A percentile compares a stretch with the other conserved stretches of the same genome.
Conservation (phyloP, 169 alveolate species). For the Eimeria maxima region DNA sequence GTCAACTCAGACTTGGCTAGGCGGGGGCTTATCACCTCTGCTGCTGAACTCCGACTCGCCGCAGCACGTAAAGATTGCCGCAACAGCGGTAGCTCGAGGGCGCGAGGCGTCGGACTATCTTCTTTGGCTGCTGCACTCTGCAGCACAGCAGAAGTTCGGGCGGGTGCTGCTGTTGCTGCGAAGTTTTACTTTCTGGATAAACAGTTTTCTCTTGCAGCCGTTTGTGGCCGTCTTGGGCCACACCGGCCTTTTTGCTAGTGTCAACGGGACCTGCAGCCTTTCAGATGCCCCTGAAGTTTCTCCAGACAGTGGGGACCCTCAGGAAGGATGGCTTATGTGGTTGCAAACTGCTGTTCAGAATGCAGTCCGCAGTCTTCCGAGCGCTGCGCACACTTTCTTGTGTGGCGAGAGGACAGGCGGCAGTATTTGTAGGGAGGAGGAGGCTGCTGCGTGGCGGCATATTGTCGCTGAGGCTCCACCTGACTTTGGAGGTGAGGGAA, state of each 20-base stretch:
- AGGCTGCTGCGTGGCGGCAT: constrained; percentile 11
- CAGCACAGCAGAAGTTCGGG: constrained; percentile 33
- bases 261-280: constrained; percentile 53
- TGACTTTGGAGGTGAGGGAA: constrained; percentile 8
- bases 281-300: constrained; percentile 23
- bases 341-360: background rate
- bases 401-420: background rate
- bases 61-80: constrained; percentile 71
- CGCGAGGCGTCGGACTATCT: constrained; percentile 64
- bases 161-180: constrained; percentile 38
- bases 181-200: background rate
- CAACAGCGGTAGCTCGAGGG: constrained; percentile 63
- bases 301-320: background rate
- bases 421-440: background rate
- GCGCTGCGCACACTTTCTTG: constrained; percentile 41
- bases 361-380: constrained; percentile 38
- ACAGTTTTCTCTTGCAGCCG: constrained; percentile 42
- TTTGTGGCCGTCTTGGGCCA: background rate
- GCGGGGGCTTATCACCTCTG: constrained; percentile 39
- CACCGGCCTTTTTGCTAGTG: constrained; percentile 37
- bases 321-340: constrained; percentile 52
- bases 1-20: constrained; percentile 32
- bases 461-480: background rate
- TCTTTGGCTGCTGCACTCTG: constrained; percentile 62
- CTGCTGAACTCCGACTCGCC: constrained; percentile 62